Evolutionary conservation across 192 early-diverging fungal species (phyloP).

Genomic region (Podila horticola): DNA sequence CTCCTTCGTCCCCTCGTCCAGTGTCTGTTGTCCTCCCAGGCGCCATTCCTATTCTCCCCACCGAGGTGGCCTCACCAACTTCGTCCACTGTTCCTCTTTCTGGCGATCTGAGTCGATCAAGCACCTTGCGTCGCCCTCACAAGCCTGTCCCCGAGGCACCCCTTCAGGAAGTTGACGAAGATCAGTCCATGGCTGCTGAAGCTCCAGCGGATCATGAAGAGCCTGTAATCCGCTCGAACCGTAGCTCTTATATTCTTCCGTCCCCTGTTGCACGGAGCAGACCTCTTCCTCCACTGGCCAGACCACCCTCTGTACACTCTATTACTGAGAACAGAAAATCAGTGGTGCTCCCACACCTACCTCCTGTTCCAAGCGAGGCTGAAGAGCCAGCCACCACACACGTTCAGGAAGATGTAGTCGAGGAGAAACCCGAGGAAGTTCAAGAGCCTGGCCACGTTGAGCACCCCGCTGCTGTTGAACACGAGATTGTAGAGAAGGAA

Average conservation of each 20-base stretch:
- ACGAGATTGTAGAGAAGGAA: not conserved
- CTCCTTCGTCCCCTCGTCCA: constrained; percentile 22
- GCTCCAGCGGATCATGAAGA: not conserved
- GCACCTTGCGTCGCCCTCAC: constrained; percentile 24
- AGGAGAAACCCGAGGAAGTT: constrained; percentile 6
- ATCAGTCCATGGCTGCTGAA: not conserved
- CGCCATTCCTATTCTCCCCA: not conserved
- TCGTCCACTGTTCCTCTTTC: not conserved
- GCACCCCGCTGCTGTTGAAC: constrained; percentile 10
- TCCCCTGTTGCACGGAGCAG: constrained; percentile 35
- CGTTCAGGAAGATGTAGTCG: not conserved
- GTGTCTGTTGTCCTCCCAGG: constrained; percentile 2
- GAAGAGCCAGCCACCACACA: constrained; percentile 8
- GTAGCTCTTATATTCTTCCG: constrained; percentile 36
- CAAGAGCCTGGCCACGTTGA: not conserved
- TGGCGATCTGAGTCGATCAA: constrained; percentile 29
- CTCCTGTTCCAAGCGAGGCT: constrained; percentile 11
- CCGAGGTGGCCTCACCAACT: constrained; percentile 18
- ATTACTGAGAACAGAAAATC: constrained; percentile 20
- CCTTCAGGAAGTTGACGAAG: constrained; percentile 16
- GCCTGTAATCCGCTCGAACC: constrained; percentile 12
- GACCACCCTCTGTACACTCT: constrained; percentile 51
- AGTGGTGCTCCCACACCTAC: constrained; percentile 13
- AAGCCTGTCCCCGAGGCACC: constrained; percentile 43
- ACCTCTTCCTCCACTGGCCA: constrained; percentile 42